Base-by-base conservation (phyloP, 1,284 basidiomycete species). In the Cystobasidium slooffiae region DNA sequence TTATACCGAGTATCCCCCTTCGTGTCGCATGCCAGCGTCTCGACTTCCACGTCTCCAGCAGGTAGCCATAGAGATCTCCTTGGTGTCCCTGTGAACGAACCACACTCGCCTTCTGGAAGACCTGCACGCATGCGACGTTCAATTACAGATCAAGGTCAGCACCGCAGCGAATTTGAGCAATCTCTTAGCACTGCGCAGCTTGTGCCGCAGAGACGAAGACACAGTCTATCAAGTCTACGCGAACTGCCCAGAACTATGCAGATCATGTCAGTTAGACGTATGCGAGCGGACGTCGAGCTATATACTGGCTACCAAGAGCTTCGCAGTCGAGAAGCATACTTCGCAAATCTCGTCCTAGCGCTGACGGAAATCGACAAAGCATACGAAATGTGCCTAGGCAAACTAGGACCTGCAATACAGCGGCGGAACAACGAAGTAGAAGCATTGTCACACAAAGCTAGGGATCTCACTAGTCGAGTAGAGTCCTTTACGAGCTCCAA, bases 221-320 rank as follows among this genome's bases (percentile, higher is more conserved):
- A 73, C 43, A 65, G 62, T 37, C 66, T 65, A 22, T 51, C 49
- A 12, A 44, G 52, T n/a, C 18, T 52, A 12, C 70, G 70, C n/a
- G 70, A 73, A 47, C 16, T 43, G 12, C 70, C 70, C 16, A 55
- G 22, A 24, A 16, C 22, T 7, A 49, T 51, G 46, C 49, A 66
- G 14, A 66, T 66, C n/a, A 55, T 73, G 62, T 59, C 61, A 16
- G 41, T 53, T 8, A 22, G 63, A 39, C 20, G 70, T 10, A 65
- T 73, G 70, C 49, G 55, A 43, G 31, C 55, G 18, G 70, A 73
- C 39, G 52, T 73, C 16, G 70, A 73, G 20, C n/a, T 73, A 6
- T 49, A 65, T 44, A 52, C 31, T 6, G 63, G 51, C 18, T 65
- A 56, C 31, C 20, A 44, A 10, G 44, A 56, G 53, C 63, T 73